phyloP scores from a whole-genome alignment of 2,329 filamentous ascomycete species.

The Sordariomycetes sp. region DNA sequence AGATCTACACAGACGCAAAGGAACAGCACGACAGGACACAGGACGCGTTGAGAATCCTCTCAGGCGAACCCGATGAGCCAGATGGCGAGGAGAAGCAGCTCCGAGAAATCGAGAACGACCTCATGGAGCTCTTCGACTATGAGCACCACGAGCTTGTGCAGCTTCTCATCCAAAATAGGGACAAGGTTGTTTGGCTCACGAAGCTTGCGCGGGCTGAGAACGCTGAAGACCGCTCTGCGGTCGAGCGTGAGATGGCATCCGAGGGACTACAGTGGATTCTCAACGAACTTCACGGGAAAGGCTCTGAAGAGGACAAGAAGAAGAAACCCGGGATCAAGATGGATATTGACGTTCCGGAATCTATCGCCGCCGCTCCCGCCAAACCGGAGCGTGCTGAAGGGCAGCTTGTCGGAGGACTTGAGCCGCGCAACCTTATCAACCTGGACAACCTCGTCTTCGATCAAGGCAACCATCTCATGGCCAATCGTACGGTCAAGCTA shows the following conservation, averaged over 20 bases:
- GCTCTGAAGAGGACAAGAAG: conserved; percentile 43
- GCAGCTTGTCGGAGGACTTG: conserved; percentile 65
- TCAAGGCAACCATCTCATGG: conserved; percentile 98
- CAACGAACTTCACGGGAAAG: conserved; percentile 72
- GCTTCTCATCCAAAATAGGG: conserved; percentile 79
- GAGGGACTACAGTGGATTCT: conserved; percentile 78
- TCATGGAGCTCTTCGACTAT: conserved; percentile 97
- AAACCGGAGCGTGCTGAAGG: conserved; percentile 47
- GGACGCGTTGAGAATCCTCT: conserved; percentile 69
- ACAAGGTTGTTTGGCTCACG: conserved; percentile 94
- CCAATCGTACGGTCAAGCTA: conserved; percentile 89
- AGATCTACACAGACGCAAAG: conserved; percentile 81
- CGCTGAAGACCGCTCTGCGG: conserved; percentile 57
- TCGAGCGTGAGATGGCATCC: conserved; percentile 85
- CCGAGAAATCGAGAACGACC: conserved; percentile 90
- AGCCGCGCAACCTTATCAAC: conserved; percentile 80
- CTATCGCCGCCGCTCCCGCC: conserved; percentile 37
- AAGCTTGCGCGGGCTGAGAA: conserved; percentile 72
- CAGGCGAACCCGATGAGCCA: conserved; percentile 54
- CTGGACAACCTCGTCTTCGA: conserved; percentile 94
- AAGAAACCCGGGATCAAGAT: conserved; percentile 82
- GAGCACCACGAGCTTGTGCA: conserved; percentile 89
- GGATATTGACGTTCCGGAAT: conserved; percentile 69
- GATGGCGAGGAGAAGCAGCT: conserved; percentile 74
- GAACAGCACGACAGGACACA: conserved; percentile 87